phyloP scores from a whole-genome alignment of 2,329 filamentous ascomycete genomes.

The Claviceps pazoutovae region DNA sequence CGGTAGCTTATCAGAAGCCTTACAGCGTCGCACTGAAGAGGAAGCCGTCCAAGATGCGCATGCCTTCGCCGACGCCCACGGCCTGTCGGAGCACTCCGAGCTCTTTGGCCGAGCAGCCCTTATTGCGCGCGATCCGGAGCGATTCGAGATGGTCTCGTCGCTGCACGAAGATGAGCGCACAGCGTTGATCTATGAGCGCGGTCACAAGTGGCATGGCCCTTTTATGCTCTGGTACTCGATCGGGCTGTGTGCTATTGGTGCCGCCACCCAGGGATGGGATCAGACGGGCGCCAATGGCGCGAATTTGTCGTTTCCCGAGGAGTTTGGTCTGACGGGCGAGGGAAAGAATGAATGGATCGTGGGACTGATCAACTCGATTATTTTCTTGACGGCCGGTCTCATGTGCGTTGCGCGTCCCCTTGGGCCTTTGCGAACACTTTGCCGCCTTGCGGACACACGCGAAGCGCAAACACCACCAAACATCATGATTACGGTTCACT shows the following conservation, averaged over 20 bases:
- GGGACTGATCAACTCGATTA: slow-evolving; percentile 17
- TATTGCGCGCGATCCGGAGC: slow-evolving; percentile 14
- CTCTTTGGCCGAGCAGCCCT: slow-evolving; percentile 16
- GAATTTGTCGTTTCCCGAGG: slow-evolving; percentile 41
- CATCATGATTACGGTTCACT: background rate
- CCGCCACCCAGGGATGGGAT: slow-evolving; percentile 48
- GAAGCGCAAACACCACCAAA: too few relatives aligned
- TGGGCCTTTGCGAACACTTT: background rate
- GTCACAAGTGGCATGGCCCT: slow-evolving; percentile 44
- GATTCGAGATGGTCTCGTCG: slow-evolving; percentile 10
- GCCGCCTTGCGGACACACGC: background rate
- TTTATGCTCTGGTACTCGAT: slow-evolving; percentile 27
- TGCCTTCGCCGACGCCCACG: slow-evolving; percentile 31
- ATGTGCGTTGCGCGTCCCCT: slow-evolving; percentile 30
- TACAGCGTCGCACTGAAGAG: slow-evolving; percentile 12
- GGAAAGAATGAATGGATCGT: slow-evolving; percentile 30
- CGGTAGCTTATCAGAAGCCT: background rate
- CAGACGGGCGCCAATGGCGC: slow-evolving; percentile 47
- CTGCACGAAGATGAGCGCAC: slow-evolving; percentile 19
- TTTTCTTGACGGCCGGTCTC: slow-evolving; percentile 34
- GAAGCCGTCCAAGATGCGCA: slow-evolving; percentile 25
- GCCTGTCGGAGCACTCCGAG: slow-evolving; percentile 32
- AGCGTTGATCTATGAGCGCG: slow-evolving; percentile 26
- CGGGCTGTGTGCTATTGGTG: slow-evolving; percentile 37
- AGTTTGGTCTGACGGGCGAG: slow-evolving; percentile 19